Evolutionary conservation across 2,329 filamentous ascomycete genomes (phyloP).

Genomic region (Diaporthe destruens): DNA sequence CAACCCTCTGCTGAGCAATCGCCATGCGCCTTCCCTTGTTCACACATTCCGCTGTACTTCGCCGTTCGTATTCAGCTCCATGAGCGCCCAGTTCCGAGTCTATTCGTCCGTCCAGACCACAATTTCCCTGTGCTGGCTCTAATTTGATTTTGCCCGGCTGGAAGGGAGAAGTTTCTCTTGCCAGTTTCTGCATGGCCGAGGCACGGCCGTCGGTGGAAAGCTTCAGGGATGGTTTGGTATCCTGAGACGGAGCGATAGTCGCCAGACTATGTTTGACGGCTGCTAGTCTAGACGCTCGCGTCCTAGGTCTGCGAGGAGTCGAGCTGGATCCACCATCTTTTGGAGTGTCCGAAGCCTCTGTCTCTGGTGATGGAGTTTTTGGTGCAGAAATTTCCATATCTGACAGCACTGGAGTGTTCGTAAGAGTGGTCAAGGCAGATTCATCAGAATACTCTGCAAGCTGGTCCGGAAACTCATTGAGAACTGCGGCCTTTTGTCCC

Average conservation of each 20-base stretch:
- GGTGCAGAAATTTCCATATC: background rate
- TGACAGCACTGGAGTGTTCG: background rate
- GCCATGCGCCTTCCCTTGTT: slow-evolving; percentile 17
- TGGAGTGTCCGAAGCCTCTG: background rate
- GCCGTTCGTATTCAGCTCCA: background rate
- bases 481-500: background rate
- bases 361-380: background rate
- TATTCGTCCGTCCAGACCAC: background rate
- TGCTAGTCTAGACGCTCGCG: background rate
- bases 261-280: background rate
- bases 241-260: background rate
- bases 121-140: background rate
- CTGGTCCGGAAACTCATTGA: background rate
- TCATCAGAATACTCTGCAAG: background rate
- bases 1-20: background rate
- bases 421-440: slow-evolving; percentile 12
- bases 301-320: background rate
- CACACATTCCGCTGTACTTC: background rate
- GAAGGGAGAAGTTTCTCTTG: background rate
- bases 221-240: background rate
- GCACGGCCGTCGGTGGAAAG: background rate
- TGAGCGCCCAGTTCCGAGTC: background rate
- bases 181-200: background rate
- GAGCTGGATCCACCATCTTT: background rate
- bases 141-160: background rate